These are phyloP conservation scores for Tieghemiomyces parasiticus DNA, from an alignment of 192 early-diverging fungal species.

Conservation along the genomic window DNA sequence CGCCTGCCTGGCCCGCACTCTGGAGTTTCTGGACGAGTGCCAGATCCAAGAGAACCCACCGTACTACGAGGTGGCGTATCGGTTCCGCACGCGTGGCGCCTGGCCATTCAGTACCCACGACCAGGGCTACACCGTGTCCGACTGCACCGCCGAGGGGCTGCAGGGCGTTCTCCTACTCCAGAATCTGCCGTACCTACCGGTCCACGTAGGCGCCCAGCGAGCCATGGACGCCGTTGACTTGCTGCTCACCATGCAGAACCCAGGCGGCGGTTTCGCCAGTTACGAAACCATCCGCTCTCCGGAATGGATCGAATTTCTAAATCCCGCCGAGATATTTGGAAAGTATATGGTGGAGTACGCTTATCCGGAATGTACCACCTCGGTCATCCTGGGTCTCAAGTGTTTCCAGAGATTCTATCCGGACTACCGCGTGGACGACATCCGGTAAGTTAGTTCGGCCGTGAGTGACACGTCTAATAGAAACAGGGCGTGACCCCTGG, in stretches of 20 bases:
- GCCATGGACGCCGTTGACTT: slow-evolving; percentile 79
- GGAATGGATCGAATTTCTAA: slow-evolving; percentile 67
- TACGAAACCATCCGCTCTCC: slow-evolving; percentile 81
- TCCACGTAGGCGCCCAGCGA: slow-evolving; percentile 51
- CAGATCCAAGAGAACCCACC: slow-evolving; percentile 69
- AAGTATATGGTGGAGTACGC: slow-evolving; percentile 95
- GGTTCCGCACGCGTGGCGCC: slow-evolving; percentile 76
- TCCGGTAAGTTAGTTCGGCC: slow-evolving; percentile 54
- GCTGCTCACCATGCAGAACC: slow-evolving; percentile 84
- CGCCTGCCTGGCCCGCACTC: slow-evolving; percentile 40
- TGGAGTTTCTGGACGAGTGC: slow-evolving; percentile 72
- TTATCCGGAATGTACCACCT: slow-evolving; percentile 96
- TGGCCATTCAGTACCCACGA: slow-evolving; percentile 94
- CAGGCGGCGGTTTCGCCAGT: slow-evolving; percentile 78
- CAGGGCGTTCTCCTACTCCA: slow-evolving; percentile 68
- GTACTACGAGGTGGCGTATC: slow-evolving; percentile 50
- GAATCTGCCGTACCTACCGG: slow-evolving; percentile 35
- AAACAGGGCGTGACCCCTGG: no score
- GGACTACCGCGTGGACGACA: slow-evolving; percentile 64
- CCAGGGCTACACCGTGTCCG: slow-evolving; percentile 91
- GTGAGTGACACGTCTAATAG: no score
- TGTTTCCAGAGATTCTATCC: slow-evolving; percentile 63
- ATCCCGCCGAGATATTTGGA: slow-evolving; percentile 96
- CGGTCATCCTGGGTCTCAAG: slow-evolving; percentile 71
- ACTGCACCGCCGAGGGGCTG: slow-evolving; percentile 87